Percentiles rank a stretch among this genome's conserved stretches.
These are phyloP conservation scores for Limonium bicolor DNA, from an alignment of 148 eudicot genomes.

Conservation along the genomic window DNA sequence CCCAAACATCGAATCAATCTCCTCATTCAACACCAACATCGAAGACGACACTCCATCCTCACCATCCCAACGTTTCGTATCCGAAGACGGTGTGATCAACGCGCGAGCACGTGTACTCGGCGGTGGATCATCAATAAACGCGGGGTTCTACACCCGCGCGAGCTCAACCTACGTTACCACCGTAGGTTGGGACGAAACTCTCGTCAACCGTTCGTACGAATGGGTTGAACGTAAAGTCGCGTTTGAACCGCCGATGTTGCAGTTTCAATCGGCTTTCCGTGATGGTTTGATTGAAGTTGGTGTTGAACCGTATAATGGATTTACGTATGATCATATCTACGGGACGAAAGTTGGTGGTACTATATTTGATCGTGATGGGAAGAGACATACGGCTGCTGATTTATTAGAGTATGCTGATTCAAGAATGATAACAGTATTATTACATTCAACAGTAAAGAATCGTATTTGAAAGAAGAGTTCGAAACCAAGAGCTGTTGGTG, in stretches of 20 bases:
- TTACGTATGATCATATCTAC: constrained; percentile 32
- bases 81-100: constrained; percentile 37
- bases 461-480: constrained; percentile 15
- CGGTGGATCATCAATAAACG: constrained; percentile 34
- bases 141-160: constrained; percentile 34
- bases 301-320: constrained; percentile 32
- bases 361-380: constrained; percentile 26
- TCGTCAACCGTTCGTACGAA: constrained; percentile 29
- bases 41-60: constrained; percentile 9
- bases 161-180: constrained; percentile 9
- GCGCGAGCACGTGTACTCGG: constrained; percentile 29
- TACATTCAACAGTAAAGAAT: constrained; percentile 19
- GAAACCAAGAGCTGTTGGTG: constrained; percentile 51
- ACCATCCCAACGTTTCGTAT: constrained; percentile 28
- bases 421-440: constrained; percentile 9
- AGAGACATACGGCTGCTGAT: constrained; percentile 39
- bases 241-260: constrained; percentile 19
- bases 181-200: constrained; percentile 18
- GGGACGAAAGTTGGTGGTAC: constrained; percentile 48
- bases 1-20: constrained; percentile 10
- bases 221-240: constrained; percentile 39
- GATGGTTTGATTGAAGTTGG: constrained; percentile 29
- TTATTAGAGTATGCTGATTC: constrained; percentile 24
- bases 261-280: constrained; percentile 26
- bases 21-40: constrained; percentile 14